Base-by-base conservation (phyloP, 2,329 filamentous ascomycete genomes). In the Aspergillus ruber region DNA sequence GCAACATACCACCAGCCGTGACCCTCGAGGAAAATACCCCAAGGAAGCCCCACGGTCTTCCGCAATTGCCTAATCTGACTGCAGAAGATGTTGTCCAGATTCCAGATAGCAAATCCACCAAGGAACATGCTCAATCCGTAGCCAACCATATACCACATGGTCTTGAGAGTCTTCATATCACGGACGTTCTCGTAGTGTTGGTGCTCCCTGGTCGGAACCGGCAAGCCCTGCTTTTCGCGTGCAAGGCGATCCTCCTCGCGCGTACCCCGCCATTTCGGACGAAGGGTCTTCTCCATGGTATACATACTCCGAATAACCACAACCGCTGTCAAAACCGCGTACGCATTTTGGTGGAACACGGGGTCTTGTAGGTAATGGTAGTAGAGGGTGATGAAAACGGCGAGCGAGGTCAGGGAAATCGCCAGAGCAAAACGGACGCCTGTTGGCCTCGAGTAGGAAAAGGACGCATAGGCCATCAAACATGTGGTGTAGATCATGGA, bases 281-380 rank as follows among this genome's bases (percentile, higher is more conserved):
- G 75, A 35, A 87, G 71, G 29, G 76, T 80, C 44, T 76, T 67
- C 57, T 88, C 84, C 85, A 91, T 91, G 21, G 87, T 81, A 63
- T 82, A 88, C 74, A 90, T 84, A 57, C 83, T 85, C 29, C 86
- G 82, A 45, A 86, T 72, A 20, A 93, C 75, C 18, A 91, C 81
- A 38, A 83, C 74, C 4, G 77, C 76, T 0, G 88, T 93, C 39
- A 94, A 71, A 3, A 85, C 62, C 1, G 83, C 86, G 57, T 90
- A 94, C 4, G 84, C 85, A 51, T 82, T 83, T 64, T 94, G 88
- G 68, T 94, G 89, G 66, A 94, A 94, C 1, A 81, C 74, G 0
- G 89, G 88, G 54, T 94, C 84, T 62, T 90, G 88, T 13, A 90
- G 81, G 52, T 87, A 82, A 62, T 90, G 86, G 68, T 95, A 95